Conservation (phyloP, 179 eudicot genomes). For the Gypsophila paniculata region DNA sequence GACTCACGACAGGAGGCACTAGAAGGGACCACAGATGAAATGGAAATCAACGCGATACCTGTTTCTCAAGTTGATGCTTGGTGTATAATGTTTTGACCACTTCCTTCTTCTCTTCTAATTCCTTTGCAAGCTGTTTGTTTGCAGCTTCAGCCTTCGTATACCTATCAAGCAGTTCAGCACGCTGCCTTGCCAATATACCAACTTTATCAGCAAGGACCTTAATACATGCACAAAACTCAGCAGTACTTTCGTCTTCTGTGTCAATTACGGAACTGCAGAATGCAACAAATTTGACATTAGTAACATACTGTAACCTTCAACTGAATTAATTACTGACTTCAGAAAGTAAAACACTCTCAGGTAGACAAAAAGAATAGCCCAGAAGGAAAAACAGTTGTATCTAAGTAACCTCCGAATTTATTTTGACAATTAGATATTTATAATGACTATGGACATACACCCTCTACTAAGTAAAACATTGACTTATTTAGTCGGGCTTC, state of each 20-base stretch:
- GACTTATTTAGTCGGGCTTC: background rate
- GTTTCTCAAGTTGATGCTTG: slow-evolving; percentile 92
- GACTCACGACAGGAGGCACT: no score
- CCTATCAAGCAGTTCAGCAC: slow-evolving; percentile 78
- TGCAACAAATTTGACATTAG: background rate
- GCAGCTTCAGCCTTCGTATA: slow-evolving; percentile 61
- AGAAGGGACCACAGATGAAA: background rate
- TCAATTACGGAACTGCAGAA: slow-evolving; percentile 54
- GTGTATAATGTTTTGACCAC: slow-evolving; percentile 64
- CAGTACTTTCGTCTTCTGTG: slow-evolving; percentile 61
- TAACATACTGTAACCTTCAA: background rate
- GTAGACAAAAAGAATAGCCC: no score
- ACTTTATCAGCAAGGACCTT: slow-evolving; percentile 87
- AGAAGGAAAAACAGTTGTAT: no score
- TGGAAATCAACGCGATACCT: slow-evolving; percentile 37
- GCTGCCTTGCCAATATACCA: slow-evolving; percentile 63
- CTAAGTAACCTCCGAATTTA: no score
- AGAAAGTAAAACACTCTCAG: no score
- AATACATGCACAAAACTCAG: slow-evolving; percentile 73
- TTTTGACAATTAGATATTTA: no score
- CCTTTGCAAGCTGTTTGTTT: slow-evolving; percentile 58
- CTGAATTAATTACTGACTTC: background rate
- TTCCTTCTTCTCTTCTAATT: slow-evolving; percentile 83
- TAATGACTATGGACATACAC: background rate
- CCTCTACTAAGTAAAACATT: no score